Conservation (phyloP, 345 rosid genomes). For the Draba incana region DNA sequence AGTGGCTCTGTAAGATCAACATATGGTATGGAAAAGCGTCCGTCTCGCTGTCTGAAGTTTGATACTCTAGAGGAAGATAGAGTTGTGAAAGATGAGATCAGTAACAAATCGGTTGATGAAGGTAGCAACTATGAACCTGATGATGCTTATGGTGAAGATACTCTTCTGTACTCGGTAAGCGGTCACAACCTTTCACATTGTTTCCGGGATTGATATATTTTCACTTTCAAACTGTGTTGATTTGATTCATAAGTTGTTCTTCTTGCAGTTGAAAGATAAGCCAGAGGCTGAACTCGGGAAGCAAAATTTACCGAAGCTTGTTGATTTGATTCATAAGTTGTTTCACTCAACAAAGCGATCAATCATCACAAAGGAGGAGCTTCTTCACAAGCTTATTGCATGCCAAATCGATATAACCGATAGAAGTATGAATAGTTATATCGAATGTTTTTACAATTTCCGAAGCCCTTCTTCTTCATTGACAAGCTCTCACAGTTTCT, state of each 20-base stretch:
- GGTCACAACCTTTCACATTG: constrained; percentile 7
- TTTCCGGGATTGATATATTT: too few relatives aligned
- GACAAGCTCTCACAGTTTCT: constrained; percentile 18
- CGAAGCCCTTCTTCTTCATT: not conserved
- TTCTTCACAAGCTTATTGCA: constrained; percentile 59
- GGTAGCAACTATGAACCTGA: constrained; percentile 18
- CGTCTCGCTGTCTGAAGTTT: constrained; percentile 65
- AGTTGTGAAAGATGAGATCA: not conserved
- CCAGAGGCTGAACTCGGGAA: constrained; percentile 56
- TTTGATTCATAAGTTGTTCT: too few relatives aligned
- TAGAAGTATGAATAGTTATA: constrained; percentile 56
- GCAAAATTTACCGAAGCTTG: constrained; percentile 71
- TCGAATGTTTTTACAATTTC: not conserved
- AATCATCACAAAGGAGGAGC: constrained; percentile 76
- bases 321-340: constrained; percentile 57
- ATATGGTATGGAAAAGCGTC: constrained; percentile 56
- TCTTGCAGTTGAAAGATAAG: constrained; percentile 62
- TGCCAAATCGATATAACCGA: constrained; percentile 59
- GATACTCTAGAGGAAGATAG: constrained; percentile 52
- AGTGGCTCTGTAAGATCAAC: constrained; percentile 40
- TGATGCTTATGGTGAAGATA: constrained; percentile 41
- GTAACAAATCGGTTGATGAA: constrained; percentile 3
- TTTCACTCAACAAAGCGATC: constrained; percentile 68
- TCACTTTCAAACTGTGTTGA: too few relatives aligned
- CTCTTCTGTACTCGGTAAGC: constrained; percentile 63